A percentile compares a stretch with the other conserved stretches of the same genome.
Evolutionary conservation across 2,329 filamentous ascomycete species (phyloP).

Genomic region (Corinectria fuckeliana): DNA sequence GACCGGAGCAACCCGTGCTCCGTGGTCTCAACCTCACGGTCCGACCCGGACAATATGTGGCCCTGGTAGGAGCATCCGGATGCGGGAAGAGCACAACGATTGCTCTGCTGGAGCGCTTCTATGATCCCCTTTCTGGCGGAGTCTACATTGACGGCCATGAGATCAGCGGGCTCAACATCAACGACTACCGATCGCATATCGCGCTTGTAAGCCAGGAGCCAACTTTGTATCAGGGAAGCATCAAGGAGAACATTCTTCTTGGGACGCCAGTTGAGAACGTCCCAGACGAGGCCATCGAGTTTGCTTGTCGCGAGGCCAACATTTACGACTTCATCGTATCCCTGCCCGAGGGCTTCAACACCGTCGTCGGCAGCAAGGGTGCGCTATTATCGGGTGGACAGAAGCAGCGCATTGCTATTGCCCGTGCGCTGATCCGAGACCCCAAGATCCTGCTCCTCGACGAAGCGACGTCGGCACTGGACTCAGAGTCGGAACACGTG

Average conservation of each 20-base stretch:
- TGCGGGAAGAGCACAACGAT: conserved; percentile 96
- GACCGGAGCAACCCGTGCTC: conserved; percentile 90
- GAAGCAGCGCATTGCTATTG: conserved; percentile 94
- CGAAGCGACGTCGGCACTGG: conserved; percentile 80
- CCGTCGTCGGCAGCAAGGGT: conserved; percentile 86
- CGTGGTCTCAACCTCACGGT: conserved; percentile 79
- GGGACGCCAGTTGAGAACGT: conserved; percentile 72
- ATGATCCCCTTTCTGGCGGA: conserved; percentile 82
- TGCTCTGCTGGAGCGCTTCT: conserved; percentile 90
- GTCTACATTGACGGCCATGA: conserved; percentile 85
- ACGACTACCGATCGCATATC: conserved; percentile 82
- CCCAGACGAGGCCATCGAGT: conserved; percentile 73
- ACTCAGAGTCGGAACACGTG: conserved; percentile 78
- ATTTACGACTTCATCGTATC: conserved; percentile 92
- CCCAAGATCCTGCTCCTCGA: conserved; percentile 86
- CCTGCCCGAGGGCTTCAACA: conserved; percentile 84
- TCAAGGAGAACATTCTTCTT: conserved; percentile 88
- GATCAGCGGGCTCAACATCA: conserved; percentile 81
- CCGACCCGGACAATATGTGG: conserved; percentile 81
- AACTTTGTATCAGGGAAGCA: conserved; percentile 90
- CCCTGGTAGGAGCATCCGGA: conserved; percentile 90
- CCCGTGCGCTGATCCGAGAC: conserved; percentile 86
- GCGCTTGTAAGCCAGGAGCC: conserved; percentile 94
- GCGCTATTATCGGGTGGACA: conserved; percentile 87
- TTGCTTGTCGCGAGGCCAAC: conserved; percentile 87